Conservation (phyloP, 345 rosid genomes). For the Mercurialis annua region DNA sequence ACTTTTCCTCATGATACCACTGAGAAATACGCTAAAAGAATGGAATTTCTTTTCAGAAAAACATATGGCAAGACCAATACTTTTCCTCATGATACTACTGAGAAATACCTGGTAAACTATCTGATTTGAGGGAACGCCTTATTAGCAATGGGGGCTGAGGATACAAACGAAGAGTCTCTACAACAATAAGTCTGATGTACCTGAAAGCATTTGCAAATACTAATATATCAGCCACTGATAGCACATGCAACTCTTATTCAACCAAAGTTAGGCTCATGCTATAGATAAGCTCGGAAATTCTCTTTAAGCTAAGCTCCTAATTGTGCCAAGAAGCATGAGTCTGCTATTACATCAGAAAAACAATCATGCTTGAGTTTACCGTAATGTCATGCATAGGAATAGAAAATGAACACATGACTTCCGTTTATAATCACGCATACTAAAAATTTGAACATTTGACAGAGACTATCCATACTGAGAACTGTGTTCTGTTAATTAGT, state of each 20-base stretch:
- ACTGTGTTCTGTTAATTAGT: not conserved
- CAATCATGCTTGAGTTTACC: too few species aligned
- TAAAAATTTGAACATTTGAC: not conserved
- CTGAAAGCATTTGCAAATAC: conserved; percentile 32
- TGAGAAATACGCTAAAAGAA: not conserved
- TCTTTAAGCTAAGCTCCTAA: not conserved
- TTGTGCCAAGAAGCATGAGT: not conserved
- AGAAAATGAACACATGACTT: not conserved
- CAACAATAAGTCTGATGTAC: conserved; percentile 73
- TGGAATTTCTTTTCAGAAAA: not conserved
- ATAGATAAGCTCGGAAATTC: not conserved
- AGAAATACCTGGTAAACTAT: conserved; percentile 67
- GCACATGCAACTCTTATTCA: not conserved
- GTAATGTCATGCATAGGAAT: too few species aligned
- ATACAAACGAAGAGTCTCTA: conserved; percentile 84
- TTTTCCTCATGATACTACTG: not conserved
- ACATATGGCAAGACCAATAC: not conserved
- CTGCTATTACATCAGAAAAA: not conserved
- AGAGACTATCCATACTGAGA: not conserved
- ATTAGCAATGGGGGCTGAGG: conserved; percentile 95
- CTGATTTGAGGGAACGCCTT: conserved; percentile 70
- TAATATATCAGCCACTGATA: not conserved
- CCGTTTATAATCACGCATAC: not conserved
- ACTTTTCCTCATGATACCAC: too few species aligned
- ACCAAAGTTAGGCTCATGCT: not conserved